Percentiles rank a stretch among this genome's conserved stretches.
phyloP scores from a whole-genome alignment of 805 yeast genomes.

The Tetrapisispora arboricola region DNA sequence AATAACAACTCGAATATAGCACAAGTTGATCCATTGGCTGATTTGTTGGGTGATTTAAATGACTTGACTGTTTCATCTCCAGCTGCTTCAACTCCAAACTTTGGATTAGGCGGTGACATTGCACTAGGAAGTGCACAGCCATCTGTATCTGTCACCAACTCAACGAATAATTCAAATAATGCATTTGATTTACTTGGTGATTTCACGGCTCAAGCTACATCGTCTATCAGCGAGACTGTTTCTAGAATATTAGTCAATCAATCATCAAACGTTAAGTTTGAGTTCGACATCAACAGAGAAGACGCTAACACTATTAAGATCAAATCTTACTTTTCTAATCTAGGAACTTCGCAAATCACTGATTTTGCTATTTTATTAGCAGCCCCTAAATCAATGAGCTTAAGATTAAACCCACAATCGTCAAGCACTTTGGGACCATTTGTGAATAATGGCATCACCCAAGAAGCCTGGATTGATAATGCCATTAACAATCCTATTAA shows the following conservation, averaged over 20 bases:
- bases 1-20: slow-evolving; percentile 1
- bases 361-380: slow-evolving; percentile 55
- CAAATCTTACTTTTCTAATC: slow-evolving; percentile 43
- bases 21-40: slow-evolving; percentile 9
- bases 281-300: slow-evolving; percentile 32
- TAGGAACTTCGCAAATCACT: slow-evolving; percentile 34
- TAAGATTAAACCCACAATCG: slow-evolving; percentile 54
- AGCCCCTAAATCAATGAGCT: slow-evolving; percentile 52
- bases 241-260: slow-evolving; percentile 31
- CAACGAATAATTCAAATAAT: slow-evolving; percentile 1
- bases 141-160: neutral
- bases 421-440: slow-evolving; percentile 41
- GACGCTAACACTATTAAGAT: slow-evolving; percentile 34
- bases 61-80: slow-evolving; percentile 49
- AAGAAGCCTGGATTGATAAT: slow-evolving; percentile 32
- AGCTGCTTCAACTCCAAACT: slow-evolving; percentile 15
- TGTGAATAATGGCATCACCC: slow-evolving; percentile 41
- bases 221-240: neutral
- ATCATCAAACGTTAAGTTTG: slow-evolving; percentile 40
- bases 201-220: slow-evolving; percentile 1
- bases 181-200: slow-evolving; percentile 10
- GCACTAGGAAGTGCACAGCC: slow-evolving; percentile 28
- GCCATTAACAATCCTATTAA: slow-evolving; percentile 26
- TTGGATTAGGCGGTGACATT: slow-evolving; percentile 26
- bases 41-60: slow-evolving; percentile 55